Conservation (phyloP, 2,329 filamentous ascomycete genomes). For the Sclerotinia borealis region DNA sequence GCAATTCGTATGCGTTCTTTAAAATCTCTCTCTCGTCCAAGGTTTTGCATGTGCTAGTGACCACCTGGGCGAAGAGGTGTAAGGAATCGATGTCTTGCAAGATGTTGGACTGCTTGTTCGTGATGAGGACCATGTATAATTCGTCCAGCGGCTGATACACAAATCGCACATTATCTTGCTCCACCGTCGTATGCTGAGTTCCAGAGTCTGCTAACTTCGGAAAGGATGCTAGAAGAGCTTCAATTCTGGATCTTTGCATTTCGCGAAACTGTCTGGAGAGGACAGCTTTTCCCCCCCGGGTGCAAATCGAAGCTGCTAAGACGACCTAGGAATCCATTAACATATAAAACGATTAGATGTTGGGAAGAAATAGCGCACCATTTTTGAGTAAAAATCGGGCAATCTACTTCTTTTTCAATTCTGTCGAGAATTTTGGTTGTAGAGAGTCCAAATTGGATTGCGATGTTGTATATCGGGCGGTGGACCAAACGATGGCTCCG, state of each 20-base stretch:
- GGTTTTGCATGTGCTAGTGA: conserved; percentile 92
- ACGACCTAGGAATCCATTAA: conserved; percentile 62
- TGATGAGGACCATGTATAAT: conserved; percentile 99
- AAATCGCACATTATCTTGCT: conserved; percentile 99
- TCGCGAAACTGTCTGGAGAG: conserved; percentile 96
- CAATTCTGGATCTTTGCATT: conserved; percentile 93
- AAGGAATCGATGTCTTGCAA: conserved; percentile 98
- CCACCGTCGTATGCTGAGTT: conserved; percentile 95
- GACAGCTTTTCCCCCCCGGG: conserved; percentile 94
- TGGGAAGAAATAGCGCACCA: conserved; percentile 16
- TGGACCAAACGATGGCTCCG: conserved; percentile 9
- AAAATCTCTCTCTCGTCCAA: conserved; percentile 93
- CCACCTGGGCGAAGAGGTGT: conserved; percentile 95
- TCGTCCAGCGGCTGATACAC: conserved; percentile 99
- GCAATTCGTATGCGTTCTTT: conserved; percentile 89
- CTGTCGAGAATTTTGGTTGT: conserved; percentile 13
- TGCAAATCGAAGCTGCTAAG: conserved; percentile 97
- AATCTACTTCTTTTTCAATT: conserved; percentile 5
- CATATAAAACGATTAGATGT: not conserved
- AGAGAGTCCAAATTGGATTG: conserved; percentile 2
- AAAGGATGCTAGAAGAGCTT: conserved; percentile 93
- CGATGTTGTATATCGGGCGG: conserved; percentile 12
- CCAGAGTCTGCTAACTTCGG: conserved; percentile 95
- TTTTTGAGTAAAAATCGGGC: conserved; percentile 13
- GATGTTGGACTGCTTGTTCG: conserved; percentile 98